These are phyloP conservation scores for Irpex rosettiformis DNA, from an alignment of 1,284 basidiomycete species.

Conservation along the genomic window DNA sequence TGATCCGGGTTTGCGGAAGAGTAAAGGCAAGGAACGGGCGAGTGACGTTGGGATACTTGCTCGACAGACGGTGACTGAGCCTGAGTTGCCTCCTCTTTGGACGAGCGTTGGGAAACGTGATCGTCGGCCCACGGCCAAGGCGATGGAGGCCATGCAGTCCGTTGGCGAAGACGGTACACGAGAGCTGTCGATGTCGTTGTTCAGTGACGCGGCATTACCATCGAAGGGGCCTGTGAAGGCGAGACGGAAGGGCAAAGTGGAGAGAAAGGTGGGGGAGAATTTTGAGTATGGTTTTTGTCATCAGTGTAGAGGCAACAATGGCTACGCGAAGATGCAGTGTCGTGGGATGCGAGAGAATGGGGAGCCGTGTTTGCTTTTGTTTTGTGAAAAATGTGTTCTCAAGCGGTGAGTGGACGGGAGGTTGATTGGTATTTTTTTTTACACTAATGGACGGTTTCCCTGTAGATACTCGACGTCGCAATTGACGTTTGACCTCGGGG, in stretches of 20 bases:
- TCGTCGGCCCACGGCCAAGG: slow-evolving; percentile 11
- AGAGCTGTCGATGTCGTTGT: not conserved
- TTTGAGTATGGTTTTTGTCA: slow-evolving; percentile 20
- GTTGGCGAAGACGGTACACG: not conserved
- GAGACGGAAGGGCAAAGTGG: no score
- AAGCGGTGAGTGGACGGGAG: slow-evolving; percentile 20
- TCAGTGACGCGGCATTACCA: not conserved
- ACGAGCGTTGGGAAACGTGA: slow-evolving; percentile 7
- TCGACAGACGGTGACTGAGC: not conserved
- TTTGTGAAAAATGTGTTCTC: slow-evolving; percentile 25
- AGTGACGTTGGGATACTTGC: slow-evolving; percentile 2
- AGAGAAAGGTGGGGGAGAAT: slow-evolving; percentile 10
- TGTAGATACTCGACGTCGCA: slow-evolving; percentile 22
- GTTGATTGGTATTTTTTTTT: no score
- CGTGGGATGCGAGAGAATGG: slow-evolving; percentile 17
- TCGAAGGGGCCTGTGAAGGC: no score
- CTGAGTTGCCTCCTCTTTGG: not conserved
- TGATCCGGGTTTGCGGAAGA: not conserved
- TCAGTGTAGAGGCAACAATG: slow-evolving; percentile 22
- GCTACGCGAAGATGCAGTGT: slow-evolving; percentile 26
- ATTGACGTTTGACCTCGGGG: slow-evolving; percentile 22
- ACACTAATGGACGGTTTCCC: no score
- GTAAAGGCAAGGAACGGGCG: slow-evolving; percentile 9
- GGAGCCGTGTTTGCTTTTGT: slow-evolving; percentile 21
- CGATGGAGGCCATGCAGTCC: not conserved